Base-by-base conservation (phyloP, 148 eudicot species). In the Drosera capensis region DNA sequence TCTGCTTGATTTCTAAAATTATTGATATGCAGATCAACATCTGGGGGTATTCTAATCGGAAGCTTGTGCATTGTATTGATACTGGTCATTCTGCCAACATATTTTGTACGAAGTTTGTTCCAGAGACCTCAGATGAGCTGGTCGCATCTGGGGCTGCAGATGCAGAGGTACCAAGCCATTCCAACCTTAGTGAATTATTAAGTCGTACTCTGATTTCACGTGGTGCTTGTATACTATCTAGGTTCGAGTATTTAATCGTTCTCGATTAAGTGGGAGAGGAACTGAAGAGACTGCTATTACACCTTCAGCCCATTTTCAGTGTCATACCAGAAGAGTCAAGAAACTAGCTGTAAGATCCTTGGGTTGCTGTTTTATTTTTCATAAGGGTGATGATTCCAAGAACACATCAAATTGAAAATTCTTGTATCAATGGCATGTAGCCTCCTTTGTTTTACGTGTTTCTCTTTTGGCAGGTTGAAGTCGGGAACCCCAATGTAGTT, bases 141-240 rank as follows among this genome's bases (percentile, higher is more conserved):
- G 95, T 90, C 30, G 85, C 78, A 51, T 90, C 97, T 54, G 97
- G 95, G 42, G 95, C 97, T 48, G 97, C 74, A 54, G 97, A 90
- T 68, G 83, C 93, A 34, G 93, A 90, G 80, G 97, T 84, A 75
- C 59, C 38, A 34, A 9, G 14, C 9, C n/a, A 5, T 34, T 34
- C n/a, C n/a, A n/a, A 41, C 23, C 35, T 20, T 37, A 20, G 36
- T 56, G n/a, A n/a, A 49, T 20, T 50, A 45, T 1, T 41, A 17
- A 20, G 45, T 7, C 23, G 4, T 18, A 18, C 23, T 1, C 2
- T 1, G 20, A 17, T 16, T 1, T 49, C 48, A 41, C 22, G 25
- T 42, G 52, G 61, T 58, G 37, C 39, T 29, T 23, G 55, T 7
- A 13, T 43, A 7, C 52, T 29, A 47, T 51, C 25, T 70, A 90